Evolutionary conservation across 495 filamentous ascomycete species (phyloP).

Genomic region (Aspergillus nidulans): DNA sequence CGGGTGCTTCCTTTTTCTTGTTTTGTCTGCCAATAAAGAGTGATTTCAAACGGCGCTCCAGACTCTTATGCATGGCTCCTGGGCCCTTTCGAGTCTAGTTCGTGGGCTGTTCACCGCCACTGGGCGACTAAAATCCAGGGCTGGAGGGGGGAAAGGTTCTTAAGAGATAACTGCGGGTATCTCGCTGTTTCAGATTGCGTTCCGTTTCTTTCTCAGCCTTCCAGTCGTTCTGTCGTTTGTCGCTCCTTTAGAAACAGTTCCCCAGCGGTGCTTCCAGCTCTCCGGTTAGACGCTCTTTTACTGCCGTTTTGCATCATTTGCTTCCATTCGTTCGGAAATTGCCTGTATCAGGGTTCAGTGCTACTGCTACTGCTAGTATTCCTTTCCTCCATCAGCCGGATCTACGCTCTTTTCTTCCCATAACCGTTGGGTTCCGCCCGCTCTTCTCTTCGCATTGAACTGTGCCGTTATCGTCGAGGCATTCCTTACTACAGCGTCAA

Average conservation of each 20-base stretch:
- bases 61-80: conserved; percentile 20
- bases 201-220: conserved; percentile 22
- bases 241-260: conserved; percentile 35
- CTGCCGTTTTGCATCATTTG: conserved; percentile 18
- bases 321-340: conserved; percentile 23
- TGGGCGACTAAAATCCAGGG: conserved; percentile 33
- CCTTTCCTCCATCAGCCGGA: conserved; percentile 21
- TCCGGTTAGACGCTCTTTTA: conserved; percentile 31
- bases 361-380: conserved; percentile 17
- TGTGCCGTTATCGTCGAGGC: conserved; percentile 22
- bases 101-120: conserved; percentile 28
- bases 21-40: conserved; percentile 19
- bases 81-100: conserved; percentile 15
- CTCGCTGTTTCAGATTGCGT: conserved; percentile 26
- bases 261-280: conserved; percentile 23
- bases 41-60: conserved; percentile 20
- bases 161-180: conserved; percentile 21
- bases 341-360: conserved; percentile 11
- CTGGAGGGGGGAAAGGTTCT: conserved; percentile 2
- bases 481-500: conserved; percentile 31
- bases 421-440: conserved; percentile 13
- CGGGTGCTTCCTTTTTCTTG: conserved; percentile 10
- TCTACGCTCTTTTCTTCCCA: conserved; percentile 16
- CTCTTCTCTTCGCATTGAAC: conserved; percentile 14
- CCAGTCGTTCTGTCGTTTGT: conserved; percentile 33